These are phyloP conservation scores for Eutrema japonicum DNA, from an alignment of 345 rosid genomes.

Conservation along the genomic window DNA sequence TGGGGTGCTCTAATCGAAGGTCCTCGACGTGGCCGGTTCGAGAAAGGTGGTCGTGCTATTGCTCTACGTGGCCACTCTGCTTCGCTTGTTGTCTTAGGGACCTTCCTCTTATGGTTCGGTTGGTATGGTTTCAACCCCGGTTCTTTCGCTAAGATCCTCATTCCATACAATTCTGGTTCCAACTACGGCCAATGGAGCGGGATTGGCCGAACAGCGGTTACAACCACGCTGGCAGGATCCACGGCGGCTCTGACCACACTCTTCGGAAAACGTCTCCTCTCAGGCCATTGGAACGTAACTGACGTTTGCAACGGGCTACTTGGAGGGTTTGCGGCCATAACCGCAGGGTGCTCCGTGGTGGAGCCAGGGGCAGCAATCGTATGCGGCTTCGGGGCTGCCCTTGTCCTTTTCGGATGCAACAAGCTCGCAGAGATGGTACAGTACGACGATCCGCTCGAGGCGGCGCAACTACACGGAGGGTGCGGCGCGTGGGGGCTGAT, in stretches of 20 bases:
- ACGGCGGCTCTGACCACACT: conserved; percentile 82
- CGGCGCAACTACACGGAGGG: conserved; percentile 86
- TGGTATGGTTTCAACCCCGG: conserved; percentile 80
- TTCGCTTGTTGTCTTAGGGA: conserved; percentile 65
- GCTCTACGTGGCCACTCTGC: conserved; percentile 65
- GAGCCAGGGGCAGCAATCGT: conserved; percentile 89
- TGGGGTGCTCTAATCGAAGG: conserved; percentile 80
- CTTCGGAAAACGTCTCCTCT: conserved; percentile 64
- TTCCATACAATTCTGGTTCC: conserved; percentile 38
- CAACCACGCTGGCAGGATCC: conserved; percentile 79
- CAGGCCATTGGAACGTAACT: conserved; percentile 85
- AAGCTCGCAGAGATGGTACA: conserved; percentile 59
- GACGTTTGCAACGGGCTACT: conserved; percentile 87
- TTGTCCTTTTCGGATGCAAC: conserved; percentile 68
- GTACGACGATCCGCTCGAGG: conserved; percentile 78
- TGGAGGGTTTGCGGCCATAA: conserved; percentile 86
- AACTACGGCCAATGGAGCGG: conserved; percentile 76
- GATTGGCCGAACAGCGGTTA: conserved; percentile 80
- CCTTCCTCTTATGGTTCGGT: conserved; percentile 74
- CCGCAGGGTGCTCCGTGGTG: conserved; percentile 78
- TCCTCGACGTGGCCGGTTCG: conserved; percentile 69
- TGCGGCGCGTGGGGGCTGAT: conserved; percentile 84
- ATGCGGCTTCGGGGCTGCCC: conserved; percentile 73
- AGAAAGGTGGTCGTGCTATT: conserved; percentile 43
- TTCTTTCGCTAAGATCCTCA: conserved; percentile 52